Evolutionary conservation across 768 basidiomycete species (phyloP), one percentile per base, ranked within the genome.

Genomic region (Lactifluus rugatus): DNA sequence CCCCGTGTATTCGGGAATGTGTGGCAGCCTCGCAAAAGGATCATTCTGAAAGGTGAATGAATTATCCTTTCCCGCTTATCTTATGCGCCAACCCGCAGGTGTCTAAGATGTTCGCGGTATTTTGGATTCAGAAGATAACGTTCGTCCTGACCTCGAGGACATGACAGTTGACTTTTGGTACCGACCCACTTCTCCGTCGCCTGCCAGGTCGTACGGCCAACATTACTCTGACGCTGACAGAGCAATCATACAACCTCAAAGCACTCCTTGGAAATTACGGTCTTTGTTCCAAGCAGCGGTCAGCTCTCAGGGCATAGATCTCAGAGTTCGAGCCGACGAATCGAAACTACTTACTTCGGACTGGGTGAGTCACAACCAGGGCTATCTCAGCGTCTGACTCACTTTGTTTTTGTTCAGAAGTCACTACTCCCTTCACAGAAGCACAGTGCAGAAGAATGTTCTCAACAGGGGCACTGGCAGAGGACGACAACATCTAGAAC

Each of bases 11-110:
- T 37, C 32, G 50, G 56, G 3, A 57, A 57, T 19, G 1, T 57
- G 28, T 57, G 56, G 56, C 45, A 46, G 31, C 56, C 56, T 9
- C 17, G 34, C 10, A 7, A 26, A 32, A 46, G 17, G n/a, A 31
- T 57, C 34, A 57, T 57, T 23, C 44, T 57, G 41, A 57, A 57
- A 45, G 53, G 53, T n/a, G n/a, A 7, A 34, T 34, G 28, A 7
- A 9, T 5, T 31, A 6, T 31, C 28, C 4, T 31, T 31, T 31
- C 28, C 28, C 9, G 9, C 9, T 31, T 31, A 5, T 31, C 28
- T 31, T 31, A 31, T 9, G 28, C 9, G 28, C 28, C 28, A 31
- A 31, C 28, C 28, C 28, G 28, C 9, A 9, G 28, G 28, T 31
- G 28, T 31, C 9, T 31, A 31, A 31, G 28, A 31, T 31, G 9